These are phyloP conservation scores for Fusarium solani-melongenae DNA, from an alignment of 2,329 filamentous ascomycete species.

Conservation along the genomic window DNA sequence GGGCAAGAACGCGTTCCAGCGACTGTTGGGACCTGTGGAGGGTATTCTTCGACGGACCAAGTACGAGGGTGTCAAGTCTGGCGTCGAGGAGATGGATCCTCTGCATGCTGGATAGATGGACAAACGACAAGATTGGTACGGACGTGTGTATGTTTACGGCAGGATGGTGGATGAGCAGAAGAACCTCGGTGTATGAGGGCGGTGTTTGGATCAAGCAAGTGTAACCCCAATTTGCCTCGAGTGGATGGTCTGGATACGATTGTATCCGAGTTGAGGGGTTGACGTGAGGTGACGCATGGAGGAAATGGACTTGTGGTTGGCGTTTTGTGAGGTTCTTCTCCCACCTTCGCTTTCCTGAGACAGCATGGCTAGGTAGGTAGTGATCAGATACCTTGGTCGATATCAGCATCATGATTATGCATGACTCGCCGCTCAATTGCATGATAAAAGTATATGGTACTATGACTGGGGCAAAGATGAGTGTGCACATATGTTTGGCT, in stretches of 20 bases:
- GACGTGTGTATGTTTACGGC: not conserved
- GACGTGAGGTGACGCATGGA: constrained; percentile 11
- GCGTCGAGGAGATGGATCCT: constrained; percentile 76
- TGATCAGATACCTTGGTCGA: constrained; percentile 51
- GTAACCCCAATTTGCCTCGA: constrained; percentile 10
- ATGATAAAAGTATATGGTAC: not conserved
- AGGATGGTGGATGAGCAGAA: constrained; percentile 4
- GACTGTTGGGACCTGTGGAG: constrained; percentile 91
- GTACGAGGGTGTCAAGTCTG: constrained; percentile 69
- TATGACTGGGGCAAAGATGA: not conserved
- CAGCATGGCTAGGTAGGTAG: constrained; percentile 44
- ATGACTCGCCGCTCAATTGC: constrained; percentile 10
- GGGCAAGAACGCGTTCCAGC: constrained; percentile 94
- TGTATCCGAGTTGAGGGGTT: constrained; percentile 25
- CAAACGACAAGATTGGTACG: not conserved
- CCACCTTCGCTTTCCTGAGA: constrained; percentile 50
- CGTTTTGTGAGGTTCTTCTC: constrained; percentile 44
- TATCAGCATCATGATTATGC: constrained; percentile 24
- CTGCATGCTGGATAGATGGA: constrained; percentile 56
- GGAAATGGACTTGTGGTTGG: constrained; percentile 40
- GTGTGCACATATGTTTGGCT: not conserved
- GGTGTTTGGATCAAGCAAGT: constrained; percentile 20
- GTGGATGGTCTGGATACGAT: constrained; percentile 14
- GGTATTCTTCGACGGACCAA: constrained; percentile 89
- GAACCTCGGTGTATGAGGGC: constrained; percentile 5